phyloP scores from a whole-genome alignment of 2,329 filamentous ascomycete species.

The Tolypocladium nubicola region DNA sequence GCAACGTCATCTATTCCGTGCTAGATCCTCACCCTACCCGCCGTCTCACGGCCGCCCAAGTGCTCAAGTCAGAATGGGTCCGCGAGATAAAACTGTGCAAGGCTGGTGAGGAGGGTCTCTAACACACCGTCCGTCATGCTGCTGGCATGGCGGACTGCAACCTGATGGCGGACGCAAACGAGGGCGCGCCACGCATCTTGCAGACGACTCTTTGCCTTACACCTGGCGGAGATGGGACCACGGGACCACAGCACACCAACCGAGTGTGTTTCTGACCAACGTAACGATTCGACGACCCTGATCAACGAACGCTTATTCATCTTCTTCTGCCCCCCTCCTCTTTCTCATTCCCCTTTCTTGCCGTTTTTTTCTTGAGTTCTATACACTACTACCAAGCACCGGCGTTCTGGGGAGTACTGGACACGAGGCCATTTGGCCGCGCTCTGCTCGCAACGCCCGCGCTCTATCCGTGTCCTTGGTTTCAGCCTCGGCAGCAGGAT shows the following conservation, averaged over 20 bases:
- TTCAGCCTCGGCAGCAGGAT: not conserved
- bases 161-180: constrained; percentile 7
- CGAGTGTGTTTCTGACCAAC: constrained; percentile 2
- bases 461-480: not conserved
- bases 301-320: constrained; percentile 4
- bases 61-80: constrained; percentile 97
- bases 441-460: not conserved
- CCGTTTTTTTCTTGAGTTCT: constrained; percentile 1
- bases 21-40: constrained; percentile 87
- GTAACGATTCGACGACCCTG: constrained; percentile 8
- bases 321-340: constrained; percentile 3
- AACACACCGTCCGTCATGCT: constrained; percentile 22
- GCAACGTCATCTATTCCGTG: constrained; percentile 98
- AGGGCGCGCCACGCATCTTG: constrained; percentile 10
- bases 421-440: not conserved
- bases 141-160: constrained; percentile 17
- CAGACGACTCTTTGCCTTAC: constrained; percentile 9
- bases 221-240: constrained; percentile 6
- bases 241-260: constrained; percentile 3
- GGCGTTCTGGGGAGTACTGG: constrained; percentile 12
- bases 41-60: constrained; percentile 90
- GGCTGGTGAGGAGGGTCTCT: constrained; percentile 91
- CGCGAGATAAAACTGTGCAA: constrained; percentile 96
- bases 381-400: constrained; percentile 15
- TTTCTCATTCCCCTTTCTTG: constrained; percentile 12